Percentiles rank a stretch among this genome's conserved stretches.
Conservation (phyloP, 495 filamentous ascomycete species). For the Neurospora sp. region DNA sequence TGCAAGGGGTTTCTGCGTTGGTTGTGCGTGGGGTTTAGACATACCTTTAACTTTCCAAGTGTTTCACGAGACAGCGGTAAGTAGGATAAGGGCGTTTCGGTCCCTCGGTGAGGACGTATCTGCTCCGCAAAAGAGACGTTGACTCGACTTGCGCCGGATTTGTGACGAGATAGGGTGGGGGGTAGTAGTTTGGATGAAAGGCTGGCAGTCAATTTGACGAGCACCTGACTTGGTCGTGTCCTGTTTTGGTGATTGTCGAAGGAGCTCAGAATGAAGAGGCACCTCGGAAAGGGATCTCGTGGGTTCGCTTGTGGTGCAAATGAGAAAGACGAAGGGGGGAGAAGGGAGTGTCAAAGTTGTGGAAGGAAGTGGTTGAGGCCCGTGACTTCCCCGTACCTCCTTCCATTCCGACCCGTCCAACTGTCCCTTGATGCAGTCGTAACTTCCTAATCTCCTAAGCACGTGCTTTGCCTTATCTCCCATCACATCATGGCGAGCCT, state of each 20-base stretch:
- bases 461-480: neutral
- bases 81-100: neutral
- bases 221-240: neutral
- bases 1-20: neutral
- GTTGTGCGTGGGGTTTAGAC: neutral
- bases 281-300: neutral
- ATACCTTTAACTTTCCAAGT: neutral
- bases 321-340: neutral
- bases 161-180: neutral
- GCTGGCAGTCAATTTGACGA: neutral
- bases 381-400: neutral
- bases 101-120: neutral
- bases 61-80: neutral
- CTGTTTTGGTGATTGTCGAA: neutral
- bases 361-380: neutral
- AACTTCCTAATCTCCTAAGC: neutral
- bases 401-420: neutral
- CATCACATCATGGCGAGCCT: neutral
- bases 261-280: neutral
- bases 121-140: neutral
- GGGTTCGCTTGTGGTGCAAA: neutral
- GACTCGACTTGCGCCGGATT: neutral
- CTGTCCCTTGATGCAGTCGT: neutral
- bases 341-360: neutral
- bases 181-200: neutral